Base-by-base conservation (phyloP, 805 yeast species). In the Yarrowia keelungensis region DNA sequence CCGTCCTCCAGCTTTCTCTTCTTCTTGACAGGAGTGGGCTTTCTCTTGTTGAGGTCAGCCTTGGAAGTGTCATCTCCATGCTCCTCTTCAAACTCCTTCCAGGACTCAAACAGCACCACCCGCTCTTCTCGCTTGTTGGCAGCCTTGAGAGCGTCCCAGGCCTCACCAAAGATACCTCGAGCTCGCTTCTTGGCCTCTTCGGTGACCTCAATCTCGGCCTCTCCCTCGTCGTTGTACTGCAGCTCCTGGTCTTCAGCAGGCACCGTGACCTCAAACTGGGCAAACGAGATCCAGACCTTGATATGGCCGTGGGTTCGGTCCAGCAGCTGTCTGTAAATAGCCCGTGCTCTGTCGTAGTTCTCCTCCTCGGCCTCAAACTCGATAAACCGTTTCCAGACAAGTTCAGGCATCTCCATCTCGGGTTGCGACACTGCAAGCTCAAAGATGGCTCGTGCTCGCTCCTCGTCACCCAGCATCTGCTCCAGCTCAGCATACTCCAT, bases 401-500 rank as follows among this genome's bases (percentile, higher is more conserved):
- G 39, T 26, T 76, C 79, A 43, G 74, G 69, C 75, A 65, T 71
- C 51, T 72, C 76, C 69, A 70, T 71, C 50, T 39, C 78, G 38
- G 45, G 72, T 74, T 77, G 72, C 8, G 76, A 73, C 68, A 80
- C 67, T 0, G 89, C 89, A 7, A 89, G 71, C 41, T 85, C 84
- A 72, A 80, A 89, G 3, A 94, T 82, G 0, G 86, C 88, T 35
- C 85, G 79, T n/a, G 88, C 84, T 62, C 98, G 80, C 2, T 86
- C 89, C 46, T 80, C 76, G 69, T 95, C 98, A 19, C 88, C 90
- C 35, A 91, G 76, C 32, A 80, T 80, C 64, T 79, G 80, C 76
- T 94, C 98, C 71, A 93, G 82, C 3, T 82, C 83, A 1, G 93
- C 88, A 78, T 86, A 92, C 5, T 83, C 82, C 3, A 84, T 73